Evolutionary conservation across 768 basidiomycete species (phyloP).

Genomic region (Mycena maculata): DNA sequence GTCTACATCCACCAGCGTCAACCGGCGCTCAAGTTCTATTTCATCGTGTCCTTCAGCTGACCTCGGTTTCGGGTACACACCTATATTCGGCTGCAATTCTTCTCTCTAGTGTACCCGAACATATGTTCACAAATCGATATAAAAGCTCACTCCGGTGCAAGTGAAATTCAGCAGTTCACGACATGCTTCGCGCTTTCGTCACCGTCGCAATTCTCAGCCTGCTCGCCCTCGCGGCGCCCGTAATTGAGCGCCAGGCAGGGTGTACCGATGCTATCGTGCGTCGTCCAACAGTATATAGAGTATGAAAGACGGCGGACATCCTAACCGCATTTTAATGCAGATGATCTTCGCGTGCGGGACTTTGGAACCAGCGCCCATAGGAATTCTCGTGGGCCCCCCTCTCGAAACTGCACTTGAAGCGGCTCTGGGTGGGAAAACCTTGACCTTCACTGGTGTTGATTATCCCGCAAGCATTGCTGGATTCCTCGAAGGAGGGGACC

Average conservation of each 20-base stretch:
- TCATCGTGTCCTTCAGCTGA: neutral
- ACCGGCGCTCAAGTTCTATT: neutral
- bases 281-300: no score
- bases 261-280: constrained; percentile 26
- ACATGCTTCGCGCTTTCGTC: constrained; percentile 23
- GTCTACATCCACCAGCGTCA: neutral
- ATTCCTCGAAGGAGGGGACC: constrained; percentile 53
- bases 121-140: neutral
- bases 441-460: constrained; percentile 51
- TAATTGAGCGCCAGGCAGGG: constrained; percentile 17
- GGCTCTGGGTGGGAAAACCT: constrained; percentile 42
- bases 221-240: constrained; percentile 2
- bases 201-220: constrained; percentile 6
- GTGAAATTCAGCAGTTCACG: neutral
- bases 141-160: neutral
- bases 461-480: constrained; percentile 50
- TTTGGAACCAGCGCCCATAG: constrained; percentile 47
- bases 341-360: constrained; percentile 56
- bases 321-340: no score
- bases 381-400: constrained; percentile 52
- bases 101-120: neutral
- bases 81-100: neutral
- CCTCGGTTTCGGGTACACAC: neutral
- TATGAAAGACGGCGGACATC: no score
- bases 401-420: constrained; percentile 45